phyloP scores from a whole-genome alignment of 176 grass and related monocot species.

The Coix lacrymajobi region DNA sequence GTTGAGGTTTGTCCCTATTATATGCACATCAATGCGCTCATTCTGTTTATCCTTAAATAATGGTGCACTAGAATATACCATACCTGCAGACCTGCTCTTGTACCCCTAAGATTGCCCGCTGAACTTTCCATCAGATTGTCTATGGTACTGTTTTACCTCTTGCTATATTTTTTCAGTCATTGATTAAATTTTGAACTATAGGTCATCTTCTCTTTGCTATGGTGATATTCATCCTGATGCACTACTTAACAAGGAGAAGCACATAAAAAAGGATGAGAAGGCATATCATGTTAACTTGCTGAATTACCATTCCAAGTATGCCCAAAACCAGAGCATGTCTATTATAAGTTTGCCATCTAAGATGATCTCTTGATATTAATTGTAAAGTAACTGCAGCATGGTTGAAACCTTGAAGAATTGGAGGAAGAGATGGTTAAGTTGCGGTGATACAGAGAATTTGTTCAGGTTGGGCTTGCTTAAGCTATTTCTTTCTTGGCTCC shows the following conservation, averaged over 20 bases:
- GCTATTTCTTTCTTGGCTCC: background rate
- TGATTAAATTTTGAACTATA: slow-evolving; percentile 34
- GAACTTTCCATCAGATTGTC: background rate
- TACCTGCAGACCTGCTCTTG: background rate
- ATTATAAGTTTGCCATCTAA: slow-evolving; percentile 3
- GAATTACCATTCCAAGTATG: slow-evolving; percentile 73
- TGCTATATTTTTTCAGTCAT: background rate
- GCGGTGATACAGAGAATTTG: background rate
- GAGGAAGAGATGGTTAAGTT: slow-evolving; percentile 57
- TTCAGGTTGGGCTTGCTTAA: slow-evolving; percentile 2
- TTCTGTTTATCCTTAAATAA: background rate
- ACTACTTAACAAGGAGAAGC: slow-evolving; percentile 45
- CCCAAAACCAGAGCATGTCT: slow-evolving; percentile 17
- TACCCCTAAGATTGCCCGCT: background rate
- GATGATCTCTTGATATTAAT: slow-evolving; percentile 18
- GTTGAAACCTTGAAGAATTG: slow-evolving; percentile 48
- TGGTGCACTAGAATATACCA: background rate
- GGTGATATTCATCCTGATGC: slow-evolving; percentile 79
- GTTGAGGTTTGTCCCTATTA: background rate
- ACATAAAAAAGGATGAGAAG: slow-evolving; percentile 43
- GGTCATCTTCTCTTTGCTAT: slow-evolving; percentile 63
- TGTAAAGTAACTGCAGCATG: slow-evolving; percentile 47
- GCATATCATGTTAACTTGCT: slow-evolving; percentile 49
- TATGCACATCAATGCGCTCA: background rate
- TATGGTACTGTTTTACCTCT: background rate